Evolutionary conservation across 1,284 basidiomycete genomes (phyloP).

Genomic region (Puccinia sorghi): DNA sequence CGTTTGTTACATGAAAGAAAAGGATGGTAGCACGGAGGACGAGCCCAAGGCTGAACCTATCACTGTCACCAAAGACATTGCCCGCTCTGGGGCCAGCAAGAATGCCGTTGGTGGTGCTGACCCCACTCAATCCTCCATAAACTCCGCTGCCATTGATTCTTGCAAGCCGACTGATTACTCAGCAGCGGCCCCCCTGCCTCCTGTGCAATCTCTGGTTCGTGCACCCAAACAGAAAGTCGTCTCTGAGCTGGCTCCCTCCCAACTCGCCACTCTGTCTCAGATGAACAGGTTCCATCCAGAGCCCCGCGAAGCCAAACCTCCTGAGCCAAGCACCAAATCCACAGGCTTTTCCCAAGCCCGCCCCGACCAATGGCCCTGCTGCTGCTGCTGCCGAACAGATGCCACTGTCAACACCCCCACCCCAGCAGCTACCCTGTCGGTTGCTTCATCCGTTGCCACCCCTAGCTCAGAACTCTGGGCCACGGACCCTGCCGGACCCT

Average conservation of each 20-base stretch:
- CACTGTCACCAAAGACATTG: too few relatives aligned
- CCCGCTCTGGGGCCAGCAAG: too few relatives aligned
- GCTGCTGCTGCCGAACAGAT: conserved; percentile 59
- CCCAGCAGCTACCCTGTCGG: conserved; percentile 55
- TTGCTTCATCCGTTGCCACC: conserved; percentile 54
- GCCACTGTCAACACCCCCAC: conserved; percentile 58
- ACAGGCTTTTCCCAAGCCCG: conserved; percentile 5
- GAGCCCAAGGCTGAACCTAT: too few relatives aligned
- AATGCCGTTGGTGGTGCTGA: too few relatives aligned
- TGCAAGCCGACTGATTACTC: conserved; percentile 3
- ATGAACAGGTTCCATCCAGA: conserved; percentile 46
- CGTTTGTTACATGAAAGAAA: too few relatives aligned
- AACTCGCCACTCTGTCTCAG: conserved; percentile 20
- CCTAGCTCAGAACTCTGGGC: conserved; percentile 5
- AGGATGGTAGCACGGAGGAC: too few relatives aligned
- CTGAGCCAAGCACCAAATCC: conserved; percentile 19
- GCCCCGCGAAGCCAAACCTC: conserved; percentile 16
- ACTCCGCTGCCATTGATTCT: too few relatives aligned
- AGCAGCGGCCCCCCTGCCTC: neutral
- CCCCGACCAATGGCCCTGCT: neutral
- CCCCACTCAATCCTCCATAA: too few relatives aligned
- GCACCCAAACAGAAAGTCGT: neutral
- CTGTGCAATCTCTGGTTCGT: conserved; percentile 9
- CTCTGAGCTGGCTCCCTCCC: conserved; percentile 4
- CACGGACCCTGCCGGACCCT: conserved; percentile 48